These are phyloP conservation scores for Colletotrichum australisinense DNA, from an alignment of 2,329 filamentous ascomycete genomes.

Conservation along the genomic window DNA sequence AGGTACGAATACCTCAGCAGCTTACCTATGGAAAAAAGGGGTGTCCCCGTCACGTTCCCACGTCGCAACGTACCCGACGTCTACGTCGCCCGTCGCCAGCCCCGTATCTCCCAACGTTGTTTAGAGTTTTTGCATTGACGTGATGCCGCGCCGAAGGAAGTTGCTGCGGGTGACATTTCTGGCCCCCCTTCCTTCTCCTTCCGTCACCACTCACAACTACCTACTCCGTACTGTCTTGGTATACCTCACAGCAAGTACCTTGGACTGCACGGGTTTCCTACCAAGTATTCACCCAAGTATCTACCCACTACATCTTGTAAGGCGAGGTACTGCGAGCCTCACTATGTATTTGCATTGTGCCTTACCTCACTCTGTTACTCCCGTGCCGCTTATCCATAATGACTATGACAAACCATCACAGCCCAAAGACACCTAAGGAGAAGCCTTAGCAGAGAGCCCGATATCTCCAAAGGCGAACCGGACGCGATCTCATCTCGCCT, in stretches of 20 bases:
- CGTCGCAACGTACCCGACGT: neutral
- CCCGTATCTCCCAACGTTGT: neutral
- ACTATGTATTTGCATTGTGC: neutral
- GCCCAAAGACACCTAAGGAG: neutral
- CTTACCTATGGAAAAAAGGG: neutral
- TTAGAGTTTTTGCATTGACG: slow-evolving; percentile 31
- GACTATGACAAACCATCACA: neutral
- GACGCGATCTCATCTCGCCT: neutral
- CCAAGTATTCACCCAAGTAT: neutral
- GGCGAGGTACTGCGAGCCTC: neutral
- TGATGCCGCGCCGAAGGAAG: slow-evolving; percentile 3
- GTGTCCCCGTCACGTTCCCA: neutral
- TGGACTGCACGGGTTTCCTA: neutral
- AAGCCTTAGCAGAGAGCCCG: neutral
- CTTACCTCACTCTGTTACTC: neutral
- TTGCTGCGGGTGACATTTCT: slow-evolving; percentile 12
- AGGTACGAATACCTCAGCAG: neutral
- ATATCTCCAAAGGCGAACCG: neutral
- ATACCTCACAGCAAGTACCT: no score
- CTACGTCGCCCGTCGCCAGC: neutral
- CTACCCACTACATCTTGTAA: neutral
- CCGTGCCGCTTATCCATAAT: neutral
- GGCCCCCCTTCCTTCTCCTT: neutral
- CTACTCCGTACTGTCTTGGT: no score
- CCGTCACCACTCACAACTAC: neutral